Percentiles rank a stretch among this genome's conserved stretches.
Conservation (phyloP, 306 rosid species). For the Castanea crenata region DNA sequence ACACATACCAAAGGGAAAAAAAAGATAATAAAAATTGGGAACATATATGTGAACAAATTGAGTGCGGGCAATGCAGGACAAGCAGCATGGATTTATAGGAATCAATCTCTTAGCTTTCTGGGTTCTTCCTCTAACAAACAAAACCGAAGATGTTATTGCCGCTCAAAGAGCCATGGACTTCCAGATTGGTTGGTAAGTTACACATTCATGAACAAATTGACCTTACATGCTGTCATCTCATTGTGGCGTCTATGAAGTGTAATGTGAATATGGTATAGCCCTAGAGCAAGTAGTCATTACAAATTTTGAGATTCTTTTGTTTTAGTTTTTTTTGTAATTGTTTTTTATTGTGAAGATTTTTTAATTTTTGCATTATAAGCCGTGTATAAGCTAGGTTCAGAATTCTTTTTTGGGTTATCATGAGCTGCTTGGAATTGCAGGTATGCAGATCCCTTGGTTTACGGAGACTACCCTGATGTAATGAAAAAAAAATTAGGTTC, state of each 20-base stretch:
- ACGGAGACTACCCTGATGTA: constrained; percentile 63
- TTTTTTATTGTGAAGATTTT: neutral
- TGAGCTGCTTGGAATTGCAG: constrained; percentile 28
- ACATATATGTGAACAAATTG: neutral
- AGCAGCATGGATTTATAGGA: constrained; percentile 65
- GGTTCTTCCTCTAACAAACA: constrained; percentile 37
- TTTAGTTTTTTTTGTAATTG: neutral
- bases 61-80: constrained; percentile 36
- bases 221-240: neutral
- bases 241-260: neutral
- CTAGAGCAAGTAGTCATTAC: neutral
- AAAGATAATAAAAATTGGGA: no score
- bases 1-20: no score
- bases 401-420: neutral
- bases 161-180: constrained; percentile 40
- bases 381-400: neutral
- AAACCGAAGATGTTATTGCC: constrained; percentile 43
- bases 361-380: neutral
- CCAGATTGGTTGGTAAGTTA: constrained; percentile 51
- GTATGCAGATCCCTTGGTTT: constrained; percentile 55
- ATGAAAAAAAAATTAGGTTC: constrained; percentile 58
- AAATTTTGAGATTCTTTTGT: neutral
- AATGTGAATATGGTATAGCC: neutral
- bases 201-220: neutral
- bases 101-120: constrained; percentile 39